phyloP scores from a whole-genome alignment of 2,329 filamentous ascomycete species.

The Piedraia hortae region DNA sequence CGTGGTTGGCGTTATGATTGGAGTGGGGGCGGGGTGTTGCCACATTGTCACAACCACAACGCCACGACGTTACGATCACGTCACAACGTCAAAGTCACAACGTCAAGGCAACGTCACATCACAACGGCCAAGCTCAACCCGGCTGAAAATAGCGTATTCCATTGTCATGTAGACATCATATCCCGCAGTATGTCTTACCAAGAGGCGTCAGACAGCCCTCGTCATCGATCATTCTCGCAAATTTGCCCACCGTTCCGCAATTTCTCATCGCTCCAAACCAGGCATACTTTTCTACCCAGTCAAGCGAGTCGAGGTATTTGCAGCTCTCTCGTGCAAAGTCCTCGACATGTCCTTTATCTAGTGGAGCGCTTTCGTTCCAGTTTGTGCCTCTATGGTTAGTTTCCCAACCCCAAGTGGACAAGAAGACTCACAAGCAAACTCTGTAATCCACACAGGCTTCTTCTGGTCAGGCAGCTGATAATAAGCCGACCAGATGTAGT shows the following conservation, averaged over 20 bases:
- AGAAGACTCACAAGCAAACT: constrained; percentile 5
- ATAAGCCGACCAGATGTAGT: constrained; percentile 11
- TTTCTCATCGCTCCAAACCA: constrained; percentile 12
- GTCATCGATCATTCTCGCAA: constrained; percentile 10
- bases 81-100: no score
- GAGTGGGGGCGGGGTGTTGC: no score
- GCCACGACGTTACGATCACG: no score
- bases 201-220: constrained; percentile 9
- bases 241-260: constrained; percentile 9
- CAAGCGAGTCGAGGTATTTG: constrained; percentile 10
- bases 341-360: constrained; percentile 9
- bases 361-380: constrained; percentile 8
- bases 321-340: constrained; percentile 7
- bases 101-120: no score
- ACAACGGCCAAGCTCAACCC: no score
- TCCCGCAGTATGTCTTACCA: constrained; percentile 11
- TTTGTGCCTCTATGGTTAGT: constrained; percentile 6
- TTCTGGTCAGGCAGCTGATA: constrained; percentile 4
- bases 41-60: no score
- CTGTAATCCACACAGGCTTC: constrained; percentile 12
- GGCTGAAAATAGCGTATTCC: no score
- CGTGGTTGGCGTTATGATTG: no score
- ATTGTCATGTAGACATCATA: constrained; percentile 3
- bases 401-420: not conserved
- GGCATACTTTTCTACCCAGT: constrained; percentile 12